A percentile compares a stretch with the other conserved stretches of the same genome.
Conservation (phyloP, 2,329 filamentous ascomycete species). For the Aspergillus luchuensis region DNA sequence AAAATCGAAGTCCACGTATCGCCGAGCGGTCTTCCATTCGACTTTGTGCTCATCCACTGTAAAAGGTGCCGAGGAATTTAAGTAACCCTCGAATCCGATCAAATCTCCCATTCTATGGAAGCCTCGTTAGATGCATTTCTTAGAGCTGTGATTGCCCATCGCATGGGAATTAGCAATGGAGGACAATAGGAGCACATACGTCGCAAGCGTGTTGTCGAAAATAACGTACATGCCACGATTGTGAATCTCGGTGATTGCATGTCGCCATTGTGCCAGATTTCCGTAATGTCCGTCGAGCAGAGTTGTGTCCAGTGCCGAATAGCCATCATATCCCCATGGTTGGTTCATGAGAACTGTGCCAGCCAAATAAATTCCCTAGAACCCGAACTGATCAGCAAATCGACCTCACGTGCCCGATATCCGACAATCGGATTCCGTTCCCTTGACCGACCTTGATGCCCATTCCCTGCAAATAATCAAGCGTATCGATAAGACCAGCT, state of each 20-base stretch:
- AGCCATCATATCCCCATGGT: constrained; percentile 64
- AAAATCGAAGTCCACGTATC: constrained; percentile 60
- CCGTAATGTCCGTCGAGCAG: constrained; percentile 64
- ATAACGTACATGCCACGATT: constrained; percentile 64
- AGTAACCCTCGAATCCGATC: constrained; percentile 49
- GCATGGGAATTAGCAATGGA: not conserved
- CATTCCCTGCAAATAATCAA: constrained; percentile 66
- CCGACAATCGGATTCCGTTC: not conserved
- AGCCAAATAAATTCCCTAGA: constrained; percentile 60
- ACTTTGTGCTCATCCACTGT: constrained; percentile 58
- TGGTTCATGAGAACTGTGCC: constrained; percentile 64
- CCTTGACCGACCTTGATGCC: constrained; percentile 55
- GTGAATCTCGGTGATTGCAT: constrained; percentile 60
- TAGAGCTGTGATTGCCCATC: not conserved
- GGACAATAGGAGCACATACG: constrained; percentile 41
- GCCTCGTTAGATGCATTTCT: not conserved
- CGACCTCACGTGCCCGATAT: not conserved
- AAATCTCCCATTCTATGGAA: constrained; percentile 54
- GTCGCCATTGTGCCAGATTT: constrained; percentile 58
- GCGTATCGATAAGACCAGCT: constrained; percentile 56
- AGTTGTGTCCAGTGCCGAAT: constrained; percentile 61
- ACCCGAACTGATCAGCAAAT: not conserved
- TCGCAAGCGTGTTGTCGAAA: constrained; percentile 65
- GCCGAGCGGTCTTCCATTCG: constrained; percentile 55
- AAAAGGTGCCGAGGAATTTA: constrained; percentile 57